Evolutionary conservation across 768 basidiomycete genomes (phyloP), one percentile per base, ranked within the genome.

Genomic region (Clathrus columnatus): DNA sequence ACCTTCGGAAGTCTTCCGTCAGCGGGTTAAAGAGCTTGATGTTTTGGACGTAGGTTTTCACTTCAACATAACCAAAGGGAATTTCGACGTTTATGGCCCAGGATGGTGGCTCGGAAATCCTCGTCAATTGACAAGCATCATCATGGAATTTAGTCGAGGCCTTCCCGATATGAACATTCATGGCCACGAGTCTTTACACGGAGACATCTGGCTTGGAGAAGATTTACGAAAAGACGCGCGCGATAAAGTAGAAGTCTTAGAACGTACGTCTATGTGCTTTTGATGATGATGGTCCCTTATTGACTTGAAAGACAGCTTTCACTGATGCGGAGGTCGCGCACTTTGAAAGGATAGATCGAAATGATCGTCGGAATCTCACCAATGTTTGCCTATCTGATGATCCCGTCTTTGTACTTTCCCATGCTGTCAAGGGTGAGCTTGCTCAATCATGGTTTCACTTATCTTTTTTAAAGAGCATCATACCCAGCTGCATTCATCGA

Each of bases 101-200:
- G 10, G 23, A 23, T 57, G 50, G 42, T 28, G 45, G 20, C 20
- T 44, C 4, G 48, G 50, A 20, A 27, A 49, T 20, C 46, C 50
- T 21, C 51, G 41, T 14, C 46, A 51, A 14, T 28, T 56, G 16
- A 26, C 17, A 55, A 53, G 48, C 21, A 20, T 60, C 20, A 5
- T 59, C 11, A 28, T 55, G 41, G 51, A 30, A 18, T 50, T 60
- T 42, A 45, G 52, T 14, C 45, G 49, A 20, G 23, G 41, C 5
- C 42, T 60, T 17, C 60, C 60, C 0, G 48, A 60, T 50, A 47
- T 61, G 54, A 36, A 0, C 8, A 26, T 56, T 14, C 57, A 61
- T 27, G 58, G 47, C 16, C 48, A 46, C 6, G 8, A 43, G 2
- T 30, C 55, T 44, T 46, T 50, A 27, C 59, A 48, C 45, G 58